Evolutionary conservation across 1,139 yeast genomes (phyloP).

Genomic region (Magnusiomyces tetraspermus): DNA sequence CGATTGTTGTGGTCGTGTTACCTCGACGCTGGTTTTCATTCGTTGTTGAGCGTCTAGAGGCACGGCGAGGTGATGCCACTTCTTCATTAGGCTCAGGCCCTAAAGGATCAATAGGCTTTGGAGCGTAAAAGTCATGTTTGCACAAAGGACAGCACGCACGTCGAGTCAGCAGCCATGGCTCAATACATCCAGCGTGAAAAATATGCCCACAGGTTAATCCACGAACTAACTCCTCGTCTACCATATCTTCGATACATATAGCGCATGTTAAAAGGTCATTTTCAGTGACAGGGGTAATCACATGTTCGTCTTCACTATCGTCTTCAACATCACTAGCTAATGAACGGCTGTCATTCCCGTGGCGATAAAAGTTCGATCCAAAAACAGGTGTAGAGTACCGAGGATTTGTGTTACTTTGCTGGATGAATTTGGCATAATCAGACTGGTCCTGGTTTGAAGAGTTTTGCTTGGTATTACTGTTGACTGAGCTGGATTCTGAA

Average conservation of each 20-base stretch:
- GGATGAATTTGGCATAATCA: background rate
- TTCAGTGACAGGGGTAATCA: background rate
- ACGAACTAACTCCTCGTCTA: slow-evolving; percentile 55
- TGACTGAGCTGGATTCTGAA: background rate
- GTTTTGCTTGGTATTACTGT: background rate
- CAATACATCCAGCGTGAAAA: slow-evolving; percentile 70
- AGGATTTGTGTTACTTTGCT: background rate
- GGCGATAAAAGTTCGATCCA: background rate
- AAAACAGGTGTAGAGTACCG: background rate
- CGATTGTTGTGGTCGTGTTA: background rate
- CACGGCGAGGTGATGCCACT: background rate
- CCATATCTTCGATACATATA: slow-evolving; percentile 62
- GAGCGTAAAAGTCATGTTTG: slow-evolving; percentile 38
- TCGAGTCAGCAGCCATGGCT: slow-evolving; percentile 70
- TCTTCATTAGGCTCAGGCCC: slow-evolving; percentile 15
- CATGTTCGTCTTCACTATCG: background rate
- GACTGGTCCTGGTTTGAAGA: background rate
- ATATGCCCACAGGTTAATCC: slow-evolving; percentile 78
- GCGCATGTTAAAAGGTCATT: slow-evolving; percentile 44
- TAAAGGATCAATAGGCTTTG: slow-evolving; percentile 20
- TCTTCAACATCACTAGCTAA: background rate
- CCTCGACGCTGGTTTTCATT: background rate
- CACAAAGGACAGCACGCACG: slow-evolving; percentile 83
- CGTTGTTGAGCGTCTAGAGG: background rate
- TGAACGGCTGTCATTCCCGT: background rate